Percentiles rank a stretch among this genome's conserved stretches.
Evolutionary conservation across 2,329 filamentous ascomycete species (phyloP).

Genomic region (Fusarium tanahbumbuense): DNA sequence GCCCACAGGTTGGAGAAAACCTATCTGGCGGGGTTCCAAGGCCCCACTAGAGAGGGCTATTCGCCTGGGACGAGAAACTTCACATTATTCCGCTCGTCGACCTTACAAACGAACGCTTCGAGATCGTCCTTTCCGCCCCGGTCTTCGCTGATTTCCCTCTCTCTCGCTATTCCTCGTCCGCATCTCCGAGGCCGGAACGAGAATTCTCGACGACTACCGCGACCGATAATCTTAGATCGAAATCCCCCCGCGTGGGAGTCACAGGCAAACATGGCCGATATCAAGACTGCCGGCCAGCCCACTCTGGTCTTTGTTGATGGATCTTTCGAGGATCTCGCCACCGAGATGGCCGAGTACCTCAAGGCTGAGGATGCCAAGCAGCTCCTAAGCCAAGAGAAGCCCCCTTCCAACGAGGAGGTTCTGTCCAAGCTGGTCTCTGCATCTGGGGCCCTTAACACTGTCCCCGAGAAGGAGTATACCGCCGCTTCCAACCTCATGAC

Average conservation of each 20-base stretch:
- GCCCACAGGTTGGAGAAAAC: constrained; percentile 54
- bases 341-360: constrained; percentile 95
- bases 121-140: constrained; percentile 41
- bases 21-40: constrained; percentile 50
- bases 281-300: constrained; percentile 61
- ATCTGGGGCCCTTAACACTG: constrained; percentile 80
- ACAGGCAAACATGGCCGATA: constrained; percentile 44
- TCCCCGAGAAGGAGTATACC: constrained; percentile 96
- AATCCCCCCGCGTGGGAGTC: constrained; percentile 33
- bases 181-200: constrained; percentile 36
- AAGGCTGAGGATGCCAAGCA: constrained; percentile 83
- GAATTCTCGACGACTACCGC: constrained; percentile 25
- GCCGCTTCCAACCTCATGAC: constrained; percentile 97
- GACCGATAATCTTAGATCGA: constrained; percentile 38
- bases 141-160: constrained; percentile 17
- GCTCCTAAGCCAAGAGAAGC: constrained; percentile 77
- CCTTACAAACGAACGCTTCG: constrained; percentile 45
- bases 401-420: constrained; percentile 78
- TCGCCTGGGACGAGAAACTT: constrained; percentile 50
- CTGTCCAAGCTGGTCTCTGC: constrained; percentile 90
- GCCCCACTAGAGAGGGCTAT: constrained; percentile 56
- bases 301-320: constrained; percentile 86
- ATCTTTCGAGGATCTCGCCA: constrained; percentile 89
- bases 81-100: constrained; percentile 48
- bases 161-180: constrained; percentile 20